These are phyloP conservation scores for Hypoxylon sp. DNA, from an alignment of 2,329 filamentous ascomycete genomes.

Conservation along the genomic window DNA sequence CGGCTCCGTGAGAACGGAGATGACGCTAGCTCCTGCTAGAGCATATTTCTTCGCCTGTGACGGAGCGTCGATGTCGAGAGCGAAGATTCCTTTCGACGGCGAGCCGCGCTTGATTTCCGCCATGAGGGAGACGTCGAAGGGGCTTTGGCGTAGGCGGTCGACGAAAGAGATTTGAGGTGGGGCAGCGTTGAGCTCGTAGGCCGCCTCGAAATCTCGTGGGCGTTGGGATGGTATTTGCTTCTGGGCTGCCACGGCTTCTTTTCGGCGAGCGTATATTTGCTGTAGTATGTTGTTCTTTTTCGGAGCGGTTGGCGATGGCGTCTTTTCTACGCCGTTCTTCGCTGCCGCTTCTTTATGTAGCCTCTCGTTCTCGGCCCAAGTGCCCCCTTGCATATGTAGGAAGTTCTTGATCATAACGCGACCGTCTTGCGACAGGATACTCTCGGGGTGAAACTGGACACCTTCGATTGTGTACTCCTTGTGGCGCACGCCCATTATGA, in stretches of 20 bases:
- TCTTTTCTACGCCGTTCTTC: slow-evolving; percentile 48
- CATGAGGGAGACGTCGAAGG: slow-evolving; percentile 92
- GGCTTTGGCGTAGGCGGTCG: slow-evolving; percentile 82
- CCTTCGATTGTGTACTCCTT: slow-evolving; percentile 93
- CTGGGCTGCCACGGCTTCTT: slow-evolving; percentile 81
- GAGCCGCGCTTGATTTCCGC: slow-evolving; percentile 98
- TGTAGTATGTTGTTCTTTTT: slow-evolving; percentile 91
- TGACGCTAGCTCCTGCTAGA: slow-evolving; percentile 93
- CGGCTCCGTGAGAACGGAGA: slow-evolving; percentile 97
- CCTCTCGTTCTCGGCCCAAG: slow-evolving; percentile 85
- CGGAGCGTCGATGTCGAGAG: slow-evolving; percentile 87
- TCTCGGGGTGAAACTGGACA: slow-evolving; percentile 98
- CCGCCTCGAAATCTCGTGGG: slow-evolving; percentile 84
- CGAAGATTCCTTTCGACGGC: slow-evolving; percentile 95
- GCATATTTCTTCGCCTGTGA: slow-evolving; percentile 93
- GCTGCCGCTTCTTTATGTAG: slow-evolving; percentile 62
- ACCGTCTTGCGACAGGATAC: slow-evolving; percentile 92
- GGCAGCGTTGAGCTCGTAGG: slow-evolving; percentile 86
- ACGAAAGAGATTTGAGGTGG: slow-evolving; percentile 88
- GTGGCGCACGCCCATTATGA: slow-evolving; percentile 98
- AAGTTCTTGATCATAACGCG: slow-evolving; percentile 95
- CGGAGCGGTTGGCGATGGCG: slow-evolving; percentile 50
- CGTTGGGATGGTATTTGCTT: slow-evolving; percentile 89
- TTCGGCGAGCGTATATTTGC: slow-evolving; percentile 88
- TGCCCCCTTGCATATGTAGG: slow-evolving; percentile 86